phyloP scores from a whole-genome alignment of 176 grass and related monocot genomes.

The Triticum urartu region DNA sequence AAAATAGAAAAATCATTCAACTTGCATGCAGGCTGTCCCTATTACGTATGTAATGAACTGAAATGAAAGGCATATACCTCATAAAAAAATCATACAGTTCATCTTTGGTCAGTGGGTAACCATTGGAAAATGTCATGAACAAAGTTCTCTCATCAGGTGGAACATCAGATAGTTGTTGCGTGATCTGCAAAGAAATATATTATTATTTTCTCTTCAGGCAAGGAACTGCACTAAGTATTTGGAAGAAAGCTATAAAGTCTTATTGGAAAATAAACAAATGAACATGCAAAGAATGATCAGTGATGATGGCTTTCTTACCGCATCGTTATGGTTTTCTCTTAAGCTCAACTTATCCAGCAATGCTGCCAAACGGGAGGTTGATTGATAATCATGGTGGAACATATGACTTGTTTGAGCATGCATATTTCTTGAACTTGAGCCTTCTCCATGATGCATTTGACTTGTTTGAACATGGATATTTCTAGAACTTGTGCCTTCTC shows the following conservation, averaged over 20 bases:
- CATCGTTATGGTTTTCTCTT: neutral
- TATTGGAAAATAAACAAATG: neutral
- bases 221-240: neutral
- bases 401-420: neutral
- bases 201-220: neutral
- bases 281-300: neutral
- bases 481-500: neutral
- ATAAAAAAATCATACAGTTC: constrained; percentile 54
- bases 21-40: too few relatives aligned
- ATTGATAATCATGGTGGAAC: neutral
- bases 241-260: neutral
- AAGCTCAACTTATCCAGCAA: neutral
- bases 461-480: neutral
- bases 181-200: neutral
- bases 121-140: constrained; percentile 71
- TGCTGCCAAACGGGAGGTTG: neutral
- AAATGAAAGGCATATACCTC: constrained; percentile 21
- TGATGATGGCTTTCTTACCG: constrained; percentile 12
- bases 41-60: neutral
- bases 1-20: too few relatives aligned
- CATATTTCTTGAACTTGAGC: neutral
- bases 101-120: constrained; percentile 47
- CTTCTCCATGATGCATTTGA: neutral
- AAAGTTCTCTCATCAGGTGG: constrained; percentile 59
- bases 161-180: neutral